Evolutionary conservation across 192 early-diverging fungal species (phyloP), one percentile per base, ranked within the genome.

Genomic region (Podila minutissima): DNA sequence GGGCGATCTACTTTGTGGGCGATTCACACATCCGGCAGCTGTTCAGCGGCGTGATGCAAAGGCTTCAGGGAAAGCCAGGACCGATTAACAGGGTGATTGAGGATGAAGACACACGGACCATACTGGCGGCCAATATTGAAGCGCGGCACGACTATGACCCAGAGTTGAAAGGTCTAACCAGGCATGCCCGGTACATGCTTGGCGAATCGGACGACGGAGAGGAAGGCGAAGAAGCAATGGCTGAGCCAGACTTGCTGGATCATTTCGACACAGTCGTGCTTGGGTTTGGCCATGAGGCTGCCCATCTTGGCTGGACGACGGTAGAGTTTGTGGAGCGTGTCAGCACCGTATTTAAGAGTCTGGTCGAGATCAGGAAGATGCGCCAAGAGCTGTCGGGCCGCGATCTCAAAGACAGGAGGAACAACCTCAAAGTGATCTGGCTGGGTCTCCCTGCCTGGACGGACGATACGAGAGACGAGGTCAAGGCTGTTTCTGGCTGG

Each of bases 371-470:
- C 11, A 49, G 62, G 11, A 57, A 75, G 53, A 11, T 2, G 7
- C 59, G 74, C 15, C 35, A 41, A 4, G 8, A 22, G 41, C 31
- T 2, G 7, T 53, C 38, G 17, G 48, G 8, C 9, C 59, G 60
- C n/a, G 46, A 67, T 33, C 28, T 10, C 9, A 24, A n/a, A 31
- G 53, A 60, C 31, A 58, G 13, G 33, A 48, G 46, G 62, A 65
- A 67, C 53, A 69, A 38, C n/a, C 74, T 75, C 41, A 68, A 68
- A 38, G 62, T 75, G 17, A 69, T 75, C 41, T 75, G 74, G 74
- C 35, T 59, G 53, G 67, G 74, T 28, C 41, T 46, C 19, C 67
- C 74, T 10, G 74, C 74, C 13, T 75, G 66, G 74, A 69, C 67
- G 7, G 55, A n/a, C 24, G 41, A 9, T 5, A 37, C 1, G 9